A percentile compares a stretch with the other conserved stretches of the same genome.
phyloP scores from a whole-genome alignment of 345 rosid species.

The Salix brachista region DNA sequence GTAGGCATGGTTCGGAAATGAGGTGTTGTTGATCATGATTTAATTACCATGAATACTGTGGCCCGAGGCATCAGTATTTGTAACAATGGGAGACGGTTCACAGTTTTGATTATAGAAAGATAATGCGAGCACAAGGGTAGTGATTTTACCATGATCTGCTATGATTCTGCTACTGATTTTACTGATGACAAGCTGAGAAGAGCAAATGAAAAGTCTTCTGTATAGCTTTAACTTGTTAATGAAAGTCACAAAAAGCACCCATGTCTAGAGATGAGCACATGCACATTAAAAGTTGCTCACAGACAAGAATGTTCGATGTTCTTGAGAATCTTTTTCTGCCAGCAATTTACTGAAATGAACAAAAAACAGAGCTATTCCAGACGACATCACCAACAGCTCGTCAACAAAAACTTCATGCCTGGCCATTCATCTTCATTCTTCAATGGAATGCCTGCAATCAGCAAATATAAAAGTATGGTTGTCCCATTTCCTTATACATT shows the following conservation, averaged over 20 bases:
- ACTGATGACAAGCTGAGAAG: no score
- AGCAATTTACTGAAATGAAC: slow-evolving; percentile 14
- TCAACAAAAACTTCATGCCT: slow-evolving; percentile 3
- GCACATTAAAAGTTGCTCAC: not conserved
- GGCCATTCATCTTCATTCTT: not conserved
- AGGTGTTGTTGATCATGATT: no score
- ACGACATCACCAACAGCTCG: not conserved
- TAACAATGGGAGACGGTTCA: not conserved
- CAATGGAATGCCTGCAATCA: slow-evolving; percentile 12
- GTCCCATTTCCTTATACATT: not conserved
- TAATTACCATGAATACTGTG: not conserved
- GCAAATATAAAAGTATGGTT: not conserved
- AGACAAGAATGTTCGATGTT: slow-evolving; percentile 1
- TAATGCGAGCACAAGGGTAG: not conserved
- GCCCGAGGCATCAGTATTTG: not conserved
- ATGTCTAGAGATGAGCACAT: not conserved
- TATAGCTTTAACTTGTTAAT: not conserved
- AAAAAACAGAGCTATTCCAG: not conserved
- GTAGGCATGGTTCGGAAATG: no score
- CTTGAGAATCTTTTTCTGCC: slow-evolving; percentile 6
- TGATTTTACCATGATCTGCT: not conserved
- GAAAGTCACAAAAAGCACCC: not conserved
- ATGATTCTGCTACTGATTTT: no score
- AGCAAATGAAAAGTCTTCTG: not conserved
- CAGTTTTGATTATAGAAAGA: not conserved